Conservation (phyloP, 2,329 filamentous ascomycete genomes). For the Neofusicoccum sp. region DNA sequence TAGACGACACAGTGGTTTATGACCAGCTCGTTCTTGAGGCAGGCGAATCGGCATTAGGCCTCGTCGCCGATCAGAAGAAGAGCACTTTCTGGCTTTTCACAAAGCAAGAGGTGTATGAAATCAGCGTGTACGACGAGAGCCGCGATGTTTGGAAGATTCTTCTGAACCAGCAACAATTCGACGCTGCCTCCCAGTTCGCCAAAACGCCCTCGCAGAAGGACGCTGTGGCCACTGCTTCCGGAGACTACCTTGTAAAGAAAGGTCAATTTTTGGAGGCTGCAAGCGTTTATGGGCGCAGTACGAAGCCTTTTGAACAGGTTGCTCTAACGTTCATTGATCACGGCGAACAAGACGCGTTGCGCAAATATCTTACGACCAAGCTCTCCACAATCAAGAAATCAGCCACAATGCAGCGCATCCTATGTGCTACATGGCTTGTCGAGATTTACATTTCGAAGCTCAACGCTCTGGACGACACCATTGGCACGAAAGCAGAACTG, state of each 20-base stretch:
- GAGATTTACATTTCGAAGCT: slow-evolving; percentile 98
- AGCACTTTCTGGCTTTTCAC: slow-evolving; percentile 98
- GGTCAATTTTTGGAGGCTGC: slow-evolving; percentile 84
- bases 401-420: slow-evolving; percentile 85
- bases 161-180: slow-evolving; percentile 82
- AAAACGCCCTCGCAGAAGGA: slow-evolving; percentile 79
- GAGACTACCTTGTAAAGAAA: slow-evolving; percentile 80
- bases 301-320: slow-evolving; percentile 95
- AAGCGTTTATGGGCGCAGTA: slow-evolving; percentile 87
- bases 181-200: slow-evolving; percentile 82
- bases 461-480: slow-evolving; percentile 89
- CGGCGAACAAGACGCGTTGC: slow-evolving; percentile 82
- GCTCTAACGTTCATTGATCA: slow-evolving; percentile 87
- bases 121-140: slow-evolving; percentile 86
- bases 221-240: slow-evolving; percentile 85
- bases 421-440: slow-evolving; percentile 93
- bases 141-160: slow-evolving; percentile 94
- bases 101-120: slow-evolving; percentile 84
- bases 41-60: slow-evolving; percentile 75
- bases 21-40: slow-evolving; percentile 82
- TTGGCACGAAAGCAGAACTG: slow-evolving; percentile 82
- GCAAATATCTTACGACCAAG: slow-evolving; percentile 86
- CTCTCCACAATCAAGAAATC: slow-evolving; percentile 78
- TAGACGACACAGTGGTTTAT: slow-evolving; percentile 82
- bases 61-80: slow-evolving; percentile 88